These are phyloP conservation scores for Sporisorium sorghi DNA, from an alignment of 1,284 basidiomycete species.

Conservation along the genomic window DNA sequence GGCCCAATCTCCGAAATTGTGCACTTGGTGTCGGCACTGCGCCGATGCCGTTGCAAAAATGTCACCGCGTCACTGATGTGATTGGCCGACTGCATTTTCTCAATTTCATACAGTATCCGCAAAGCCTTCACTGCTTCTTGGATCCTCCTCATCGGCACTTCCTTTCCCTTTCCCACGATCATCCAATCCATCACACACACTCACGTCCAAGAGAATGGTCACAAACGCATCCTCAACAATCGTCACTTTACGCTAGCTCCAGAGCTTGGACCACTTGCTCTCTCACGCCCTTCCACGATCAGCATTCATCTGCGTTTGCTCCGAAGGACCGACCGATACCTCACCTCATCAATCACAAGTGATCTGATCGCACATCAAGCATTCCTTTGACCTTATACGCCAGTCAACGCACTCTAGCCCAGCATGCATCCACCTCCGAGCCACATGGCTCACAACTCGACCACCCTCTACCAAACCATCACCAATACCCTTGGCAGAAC, in stretches of 20 bases:
- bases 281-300: background rate
- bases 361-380: background rate
- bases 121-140: background rate
- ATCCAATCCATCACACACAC: background rate
- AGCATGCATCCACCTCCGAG: constrained; percentile 54
- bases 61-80: background rate
- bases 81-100: constrained; percentile 1
- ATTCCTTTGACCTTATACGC: background rate
- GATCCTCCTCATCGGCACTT: background rate
- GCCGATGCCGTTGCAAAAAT: constrained; percentile 2
- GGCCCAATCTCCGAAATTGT: background rate
- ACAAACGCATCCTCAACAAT: background rate
- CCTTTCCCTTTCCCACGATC: background rate
- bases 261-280: constrained; percentile 3
- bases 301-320: background rate
- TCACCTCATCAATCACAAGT: background rate
- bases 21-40: background rate
- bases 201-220: constrained; percentile 1
- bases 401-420: constrained; percentile 8
- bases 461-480: constrained; percentile 51
- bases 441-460: constrained; percentile 50
- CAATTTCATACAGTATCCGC: no score
- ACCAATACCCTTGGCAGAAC: constrained; percentile 42
- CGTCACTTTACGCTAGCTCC: background rate
- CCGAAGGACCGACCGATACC: background rate